phyloP scores from a whole-genome alignment of 176 grass and related monocot species.

The Thinopyrum elongatum region DNA sequence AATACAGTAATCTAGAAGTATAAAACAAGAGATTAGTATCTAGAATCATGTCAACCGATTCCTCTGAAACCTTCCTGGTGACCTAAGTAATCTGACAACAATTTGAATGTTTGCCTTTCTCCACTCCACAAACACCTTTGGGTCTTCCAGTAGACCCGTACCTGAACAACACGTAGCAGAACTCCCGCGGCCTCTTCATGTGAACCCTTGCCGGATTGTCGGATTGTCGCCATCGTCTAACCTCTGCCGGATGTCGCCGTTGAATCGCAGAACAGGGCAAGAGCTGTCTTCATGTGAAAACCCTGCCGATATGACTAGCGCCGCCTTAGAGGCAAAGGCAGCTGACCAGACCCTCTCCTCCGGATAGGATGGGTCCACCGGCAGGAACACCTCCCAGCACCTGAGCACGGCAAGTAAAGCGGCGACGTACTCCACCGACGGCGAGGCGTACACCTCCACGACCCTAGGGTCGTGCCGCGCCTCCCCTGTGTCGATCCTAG shows the following conservation, averaged over 20 bases:
- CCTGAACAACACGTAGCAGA: slow-evolving; percentile 87
- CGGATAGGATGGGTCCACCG: slow-evolving; percentile 76
- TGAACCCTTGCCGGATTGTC: too few species aligned
- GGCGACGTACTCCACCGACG: slow-evolving; percentile 66
- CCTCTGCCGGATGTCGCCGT: background rate
- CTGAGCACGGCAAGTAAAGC: slow-evolving; percentile 67
- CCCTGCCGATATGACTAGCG: slow-evolving; percentile 30
- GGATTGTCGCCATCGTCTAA: too few species aligned
- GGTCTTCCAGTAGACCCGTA: slow-evolving; percentile 89
- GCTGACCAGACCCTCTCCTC: slow-evolving; percentile 52
- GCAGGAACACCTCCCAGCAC: slow-evolving; percentile 74
- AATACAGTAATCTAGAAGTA: background rate
- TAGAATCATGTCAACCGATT: background rate
- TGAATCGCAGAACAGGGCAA: slow-evolving; percentile 41
- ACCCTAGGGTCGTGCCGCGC: slow-evolving; percentile 33
- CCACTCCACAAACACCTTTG: slow-evolving; percentile 80
- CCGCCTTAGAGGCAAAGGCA: slow-evolving; percentile 48
- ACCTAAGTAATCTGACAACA: background rate
- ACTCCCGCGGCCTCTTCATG: slow-evolving; percentile 23
- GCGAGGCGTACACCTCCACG: slow-evolving; percentile 55
- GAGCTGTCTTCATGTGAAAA: slow-evolving; percentile 4
- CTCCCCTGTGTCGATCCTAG: background rate
- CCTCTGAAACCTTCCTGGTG: background rate
- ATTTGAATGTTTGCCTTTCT: slow-evolving; percentile 51
- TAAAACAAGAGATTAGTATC: background rate